A percentile compares a stretch with the other conserved stretches of the same genome.
Evolutionary conservation across 768 basidiomycete species (phyloP).

Genomic region (Lanmaoa rubissima): DNA sequence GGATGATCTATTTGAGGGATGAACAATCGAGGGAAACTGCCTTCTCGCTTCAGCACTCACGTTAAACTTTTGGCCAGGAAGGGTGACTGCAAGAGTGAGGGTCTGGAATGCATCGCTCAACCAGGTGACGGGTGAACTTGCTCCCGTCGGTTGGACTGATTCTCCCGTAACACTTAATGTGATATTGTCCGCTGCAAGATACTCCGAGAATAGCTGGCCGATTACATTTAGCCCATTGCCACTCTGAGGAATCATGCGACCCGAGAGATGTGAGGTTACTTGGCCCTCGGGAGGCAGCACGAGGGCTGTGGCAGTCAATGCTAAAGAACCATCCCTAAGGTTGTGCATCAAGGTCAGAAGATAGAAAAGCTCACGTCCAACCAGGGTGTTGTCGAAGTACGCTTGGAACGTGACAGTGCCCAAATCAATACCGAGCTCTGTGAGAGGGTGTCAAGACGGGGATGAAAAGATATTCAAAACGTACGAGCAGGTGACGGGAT

Average conservation of each 20-base stretch:
- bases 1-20: conserved; percentile 46
- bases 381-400: conserved; percentile 51
- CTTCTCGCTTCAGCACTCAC: conserved; percentile 29
- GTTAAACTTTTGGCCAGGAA: conserved; percentile 59
- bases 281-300: conserved; percentile 47
- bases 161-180: conserved; percentile 58
- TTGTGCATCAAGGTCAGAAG: background rate
- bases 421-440: conserved; percentile 68
- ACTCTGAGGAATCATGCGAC: conserved; percentile 61
- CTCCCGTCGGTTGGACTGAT: conserved; percentile 57
- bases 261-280: conserved; percentile 54
- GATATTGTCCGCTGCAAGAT: conserved; percentile 60
- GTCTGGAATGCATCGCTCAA: conserved; percentile 70
- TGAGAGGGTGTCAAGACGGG: conserved; percentile 16
- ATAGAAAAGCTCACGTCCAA: conserved; percentile 54
- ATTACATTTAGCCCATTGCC: conserved; percentile 52
- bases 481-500: conserved; percentile 67
- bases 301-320: conserved; percentile 49
- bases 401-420: conserved; percentile 63
- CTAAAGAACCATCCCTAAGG: conserved; percentile 32
- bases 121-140: conserved; percentile 54
- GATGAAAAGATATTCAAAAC: conserved; percentile 27
- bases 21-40: background rate
- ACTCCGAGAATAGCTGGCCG: conserved; percentile 65
- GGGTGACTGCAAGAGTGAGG: conserved; percentile 54